phyloP scores from a whole-genome alignment of 164 flowering plant genomes.

The Cinnamomum micranthum region DNA sequence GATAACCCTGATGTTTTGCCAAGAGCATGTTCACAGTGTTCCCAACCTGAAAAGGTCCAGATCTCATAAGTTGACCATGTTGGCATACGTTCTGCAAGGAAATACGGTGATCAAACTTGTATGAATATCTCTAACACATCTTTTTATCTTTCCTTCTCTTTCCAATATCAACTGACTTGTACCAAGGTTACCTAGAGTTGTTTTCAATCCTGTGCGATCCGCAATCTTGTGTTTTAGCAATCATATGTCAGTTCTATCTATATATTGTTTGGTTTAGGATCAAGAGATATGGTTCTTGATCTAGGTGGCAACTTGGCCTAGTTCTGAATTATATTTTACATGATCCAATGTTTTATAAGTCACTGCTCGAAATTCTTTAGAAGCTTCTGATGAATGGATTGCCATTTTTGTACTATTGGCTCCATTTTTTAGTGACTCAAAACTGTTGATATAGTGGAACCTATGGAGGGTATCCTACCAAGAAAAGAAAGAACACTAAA shows the following conservation, averaged over 20 bases:
- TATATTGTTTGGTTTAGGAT: neutral
- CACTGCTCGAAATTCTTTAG: no score
- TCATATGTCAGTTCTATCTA: neutral
- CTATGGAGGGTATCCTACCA: no score
- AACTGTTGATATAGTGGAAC: no score
- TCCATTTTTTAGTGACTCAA: no score
- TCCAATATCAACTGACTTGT: no score
- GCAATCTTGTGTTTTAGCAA: neutral
- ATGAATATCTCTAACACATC: neutral
- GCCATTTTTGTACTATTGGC: no score
- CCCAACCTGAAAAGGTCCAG: neutral
- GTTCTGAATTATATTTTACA: no score
- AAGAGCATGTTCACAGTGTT: neutral
- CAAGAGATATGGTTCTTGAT: neutral
- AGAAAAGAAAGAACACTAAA: no score
- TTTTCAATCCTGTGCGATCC: neutral
- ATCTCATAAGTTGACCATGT: neutral
- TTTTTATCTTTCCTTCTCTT: neutral
- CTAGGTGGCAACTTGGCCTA: neutral
- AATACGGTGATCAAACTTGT: neutral
- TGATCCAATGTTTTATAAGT: no score
- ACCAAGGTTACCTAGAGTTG: no score
- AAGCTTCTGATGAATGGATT: no score
- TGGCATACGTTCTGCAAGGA: neutral
- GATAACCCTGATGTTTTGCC: neutral